phyloP scores from a whole-genome alignment of 2,329 filamentous ascomycete species.

The Hypoxylon sp. region DNA sequence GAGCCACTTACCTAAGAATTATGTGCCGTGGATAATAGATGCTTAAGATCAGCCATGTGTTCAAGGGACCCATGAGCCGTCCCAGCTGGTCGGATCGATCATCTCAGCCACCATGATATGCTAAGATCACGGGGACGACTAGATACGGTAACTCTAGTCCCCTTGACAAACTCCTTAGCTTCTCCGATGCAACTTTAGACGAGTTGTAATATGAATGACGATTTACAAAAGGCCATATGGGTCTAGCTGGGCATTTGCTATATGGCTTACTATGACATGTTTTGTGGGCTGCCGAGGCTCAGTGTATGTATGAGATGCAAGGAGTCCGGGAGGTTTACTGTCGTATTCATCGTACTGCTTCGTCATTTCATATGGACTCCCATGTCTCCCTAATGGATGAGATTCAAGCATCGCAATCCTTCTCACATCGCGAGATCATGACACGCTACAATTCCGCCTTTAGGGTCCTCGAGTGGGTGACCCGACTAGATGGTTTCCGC shows the following conservation, averaged over 20 bases:
- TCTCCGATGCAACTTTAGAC: conserved; percentile 6
- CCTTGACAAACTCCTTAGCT: conserved; percentile 13
- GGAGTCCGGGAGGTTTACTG: background rate
- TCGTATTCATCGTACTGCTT: conserved; percentile 4
- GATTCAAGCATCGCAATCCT: conserved; percentile 24
- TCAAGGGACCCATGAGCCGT: conserved; percentile 46
- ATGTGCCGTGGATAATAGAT: conserved; percentile 35
- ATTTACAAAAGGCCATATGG: conserved; percentile 10
- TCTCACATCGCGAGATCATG: conserved; percentile 8
- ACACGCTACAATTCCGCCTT: conserved; percentile 24
- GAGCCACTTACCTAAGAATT: conserved; percentile 26
- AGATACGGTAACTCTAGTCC: conserved; percentile 24
- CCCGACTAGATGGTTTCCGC: conserved; percentile 49
- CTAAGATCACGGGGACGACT: conserved; percentile 21
- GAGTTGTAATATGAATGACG: background rate
- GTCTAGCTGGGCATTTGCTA: background rate
- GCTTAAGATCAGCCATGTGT: conserved; percentile 42
- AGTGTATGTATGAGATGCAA: background rate
- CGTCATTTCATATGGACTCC: background rate
- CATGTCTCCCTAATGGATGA: conserved; percentile 1
- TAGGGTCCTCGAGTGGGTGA: conserved; percentile 25
- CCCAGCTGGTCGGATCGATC: conserved; percentile 48
- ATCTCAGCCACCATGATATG: conserved; percentile 44
- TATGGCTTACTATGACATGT: conserved; percentile 21
- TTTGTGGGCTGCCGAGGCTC: conserved; percentile 11